phyloP scores from a whole-genome alignment of 108 stramenopile species.

The Cylindrotheca closterium region DNA sequence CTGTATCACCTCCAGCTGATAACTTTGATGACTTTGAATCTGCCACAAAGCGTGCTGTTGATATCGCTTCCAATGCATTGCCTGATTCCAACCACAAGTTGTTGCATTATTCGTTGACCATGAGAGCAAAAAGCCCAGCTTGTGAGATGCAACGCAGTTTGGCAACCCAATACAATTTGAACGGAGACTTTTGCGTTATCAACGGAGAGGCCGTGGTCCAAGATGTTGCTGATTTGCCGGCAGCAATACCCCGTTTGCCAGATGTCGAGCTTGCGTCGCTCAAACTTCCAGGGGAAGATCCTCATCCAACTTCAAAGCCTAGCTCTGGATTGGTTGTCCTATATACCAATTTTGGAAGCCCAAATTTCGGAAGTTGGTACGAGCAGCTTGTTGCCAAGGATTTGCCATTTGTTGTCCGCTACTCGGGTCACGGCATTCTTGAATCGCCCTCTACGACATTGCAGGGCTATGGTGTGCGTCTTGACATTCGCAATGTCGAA shows the following conservation, averaged over 20 bases:
- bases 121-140: constrained; percentile 69
- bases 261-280: background rate
- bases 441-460: constrained; percentile 41
- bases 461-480: constrained; percentile 86
- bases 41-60: constrained; percentile 28
- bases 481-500: constrained; percentile 90
- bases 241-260: background rate
- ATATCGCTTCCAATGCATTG: constrained; percentile 17
- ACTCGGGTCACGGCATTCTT: constrained; percentile 46
- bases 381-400: constrained; percentile 25
- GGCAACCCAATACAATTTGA: constrained; percentile 22
- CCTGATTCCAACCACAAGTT: constrained; percentile 9
- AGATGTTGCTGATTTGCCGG: constrained; percentile 10
- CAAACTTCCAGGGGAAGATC: constrained; percentile 20
- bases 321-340: constrained; percentile 47
- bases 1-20: constrained; percentile 22
- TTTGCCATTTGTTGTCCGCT: constrained; percentile 62
- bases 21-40: constrained; percentile 10
- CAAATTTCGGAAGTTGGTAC: constrained; percentile 60
- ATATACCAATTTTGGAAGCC: constrained; percentile 69
- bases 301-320: background rate
- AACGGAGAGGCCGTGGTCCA: constrained; percentile 16
- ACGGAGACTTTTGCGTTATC: constrained; percentile 34
- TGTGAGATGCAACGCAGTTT: constrained; percentile 82
- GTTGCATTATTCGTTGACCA: constrained; percentile 48